These are phyloP conservation scores for Angomonas desouzai DNA, from an alignment of 208 protist species.

Conservation along the genomic window DNA sequence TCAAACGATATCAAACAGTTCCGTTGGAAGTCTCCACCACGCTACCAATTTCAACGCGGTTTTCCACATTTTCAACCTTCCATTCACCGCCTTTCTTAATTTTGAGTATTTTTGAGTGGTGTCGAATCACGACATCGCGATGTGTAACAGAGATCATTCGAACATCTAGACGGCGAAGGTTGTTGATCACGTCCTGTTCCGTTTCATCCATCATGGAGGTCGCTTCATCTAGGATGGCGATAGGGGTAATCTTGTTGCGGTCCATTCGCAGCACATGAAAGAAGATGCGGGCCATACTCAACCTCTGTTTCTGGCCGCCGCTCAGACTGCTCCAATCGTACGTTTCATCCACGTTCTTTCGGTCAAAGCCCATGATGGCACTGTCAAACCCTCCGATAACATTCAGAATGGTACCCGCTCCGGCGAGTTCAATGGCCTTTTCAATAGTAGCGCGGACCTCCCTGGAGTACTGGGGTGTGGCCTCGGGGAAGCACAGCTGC, in stretches of 20 bases:
- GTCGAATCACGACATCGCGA: slow-evolving; percentile 69
- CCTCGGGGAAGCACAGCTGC: slow-evolving; percentile 70
- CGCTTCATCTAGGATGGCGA: slow-evolving; percentile 82
- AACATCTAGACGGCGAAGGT: slow-evolving; percentile 67
- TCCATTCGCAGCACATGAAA: slow-evolving; percentile 74
- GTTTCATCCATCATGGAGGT: slow-evolving; percentile 90
- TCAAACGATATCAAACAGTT: slow-evolving; percentile 19
- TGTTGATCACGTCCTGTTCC: slow-evolving; percentile 75
- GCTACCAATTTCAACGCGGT: slow-evolving; percentile 39
- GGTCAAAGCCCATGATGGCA: slow-evolving; percentile 51
- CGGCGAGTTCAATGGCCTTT: slow-evolving; percentile 61
- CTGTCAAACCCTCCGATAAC: slow-evolving; percentile 73
- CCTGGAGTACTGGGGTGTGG: slow-evolving; percentile 18
- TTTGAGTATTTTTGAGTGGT: slow-evolving; percentile 71
- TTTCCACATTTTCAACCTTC: slow-evolving; percentile 40
- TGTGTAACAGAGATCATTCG: slow-evolving; percentile 84
- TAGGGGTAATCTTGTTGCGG: slow-evolving; percentile 38
- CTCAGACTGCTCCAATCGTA: slow-evolving; percentile 86
- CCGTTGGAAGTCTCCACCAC: slow-evolving; percentile 22
- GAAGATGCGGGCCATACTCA: slow-evolving; percentile 85
- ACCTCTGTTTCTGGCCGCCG: slow-evolving; percentile 83
- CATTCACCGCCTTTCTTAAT: slow-evolving; percentile 49
- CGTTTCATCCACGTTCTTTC: slow-evolving; percentile 36
- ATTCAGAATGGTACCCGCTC: slow-evolving; percentile 66
- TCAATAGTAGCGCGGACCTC: slow-evolving; percentile 33